Percentiles rank a stretch among this genome's conserved stretches.
Conservation (phyloP, 1,139 yeast genomes). For the Blastobotrys aristatus region DNA sequence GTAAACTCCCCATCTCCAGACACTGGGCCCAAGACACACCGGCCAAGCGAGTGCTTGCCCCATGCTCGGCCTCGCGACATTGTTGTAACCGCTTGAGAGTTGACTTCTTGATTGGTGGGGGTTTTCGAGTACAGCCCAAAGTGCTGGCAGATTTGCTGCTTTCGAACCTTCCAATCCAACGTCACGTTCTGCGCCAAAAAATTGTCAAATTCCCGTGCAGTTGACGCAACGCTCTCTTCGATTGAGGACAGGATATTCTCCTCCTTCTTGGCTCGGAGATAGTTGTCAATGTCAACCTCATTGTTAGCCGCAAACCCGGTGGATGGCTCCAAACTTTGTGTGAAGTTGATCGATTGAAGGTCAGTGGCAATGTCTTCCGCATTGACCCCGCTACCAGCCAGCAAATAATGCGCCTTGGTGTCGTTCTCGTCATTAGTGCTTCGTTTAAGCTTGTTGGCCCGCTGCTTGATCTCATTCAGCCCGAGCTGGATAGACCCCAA, state of each 20-base stretch:
- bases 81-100: constrained; percentile 4
- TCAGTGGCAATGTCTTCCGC: constrained; percentile 82
- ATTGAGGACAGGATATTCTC: constrained; percentile 79
- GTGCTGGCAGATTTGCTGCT: constrained; percentile 64
- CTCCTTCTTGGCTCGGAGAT: constrained; percentile 63
- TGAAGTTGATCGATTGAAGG: constrained; percentile 31
- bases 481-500: constrained; percentile 72
- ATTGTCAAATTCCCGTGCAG: constrained; percentile 78
- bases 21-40: constrained; percentile 35
- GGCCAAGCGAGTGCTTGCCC: constrained; percentile 35
- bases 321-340: constrained; percentile 26
- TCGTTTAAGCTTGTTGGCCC: constrained; percentile 58
- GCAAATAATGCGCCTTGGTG: constrained; percentile 83
- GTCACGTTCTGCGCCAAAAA: constrained; percentile 69
- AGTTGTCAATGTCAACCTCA: constrained; percentile 31
- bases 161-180: constrained; percentile 78
- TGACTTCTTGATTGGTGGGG: constrained; percentile 4
- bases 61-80: constrained; percentile 20
- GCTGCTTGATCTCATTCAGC: constrained; percentile 67
- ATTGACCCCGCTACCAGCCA: constrained; percentile 86
- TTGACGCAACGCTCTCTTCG: constrained; percentile 68
- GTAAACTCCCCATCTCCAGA: constrained; percentile 31
- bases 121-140: constrained; percentile 45
- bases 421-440: constrained; percentile 44
- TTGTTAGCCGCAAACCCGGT: constrained; percentile 26